Base-by-base conservation (phyloP, 2,329 filamentous ascomycete species). In the Fusarium virguliforme region DNA sequence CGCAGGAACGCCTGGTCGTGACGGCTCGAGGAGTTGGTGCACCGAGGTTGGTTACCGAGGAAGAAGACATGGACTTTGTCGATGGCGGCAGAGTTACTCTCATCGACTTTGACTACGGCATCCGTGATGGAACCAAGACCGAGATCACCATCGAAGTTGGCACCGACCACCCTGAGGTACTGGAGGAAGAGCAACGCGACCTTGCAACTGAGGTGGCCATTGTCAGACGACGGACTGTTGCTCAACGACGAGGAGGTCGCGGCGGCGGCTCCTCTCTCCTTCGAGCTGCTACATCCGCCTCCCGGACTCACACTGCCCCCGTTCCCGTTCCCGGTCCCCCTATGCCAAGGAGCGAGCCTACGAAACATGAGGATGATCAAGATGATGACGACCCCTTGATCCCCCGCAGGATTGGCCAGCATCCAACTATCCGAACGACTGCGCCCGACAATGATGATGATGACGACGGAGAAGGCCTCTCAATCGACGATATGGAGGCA, bases 191-290 rank as follows among this genome's bases (percentile, higher is more conserved):
- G 74, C 87, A 88, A 69, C 89, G 91, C 24, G 92, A 94, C 73
- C 84, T 95, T 63, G 93, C 91, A 62, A 89, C 90, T 1, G 93
- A 95, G 78, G 92, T 96, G 22, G 93, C 93, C 69, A 89, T 95
- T 73, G 92, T 94, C 56, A 88, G 93, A 72, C 87, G 92, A 69
- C 86, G 93, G 70, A 95, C 93, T 4, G 90, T 92, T 15, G 87
- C 91, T 37, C 89, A 91, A 74, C 87, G 86, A 57, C 84, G 87
- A 71, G 86, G 85, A 22, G 80, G 82, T 63, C 80, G 86, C 64
- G 79, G 80, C 54, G 82, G 80, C 54, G 82, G 68, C 22, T 59
- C 68, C 13, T 54, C 83, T 61, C 76, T 89, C 35, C 83, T 88
- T 67, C 84, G 86, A 53, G 80, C 86, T 26, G 81, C 85, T 9